Conservation (phyloP, 2,329 filamentous ascomycete species). For the Pseudogymnoascus sp. region DNA sequence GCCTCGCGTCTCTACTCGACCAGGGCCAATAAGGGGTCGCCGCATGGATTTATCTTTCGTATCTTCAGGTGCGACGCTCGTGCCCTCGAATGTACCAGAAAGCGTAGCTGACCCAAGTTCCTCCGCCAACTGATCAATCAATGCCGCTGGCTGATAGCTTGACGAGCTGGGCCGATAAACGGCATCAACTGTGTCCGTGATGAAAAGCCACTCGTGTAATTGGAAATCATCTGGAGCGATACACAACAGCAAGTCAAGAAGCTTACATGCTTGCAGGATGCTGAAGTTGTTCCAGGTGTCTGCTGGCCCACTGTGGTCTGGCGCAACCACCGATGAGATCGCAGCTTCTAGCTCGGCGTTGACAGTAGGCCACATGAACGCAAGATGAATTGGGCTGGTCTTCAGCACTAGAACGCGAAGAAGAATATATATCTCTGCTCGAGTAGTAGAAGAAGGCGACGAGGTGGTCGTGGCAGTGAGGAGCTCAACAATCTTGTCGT, state of each 20-base stretch:
- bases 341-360: conserved; percentile 78
- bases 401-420: conserved; percentile 74
- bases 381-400: conserved; percentile 70
- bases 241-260: conserved; percentile 81
- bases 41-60: conserved; percentile 23
- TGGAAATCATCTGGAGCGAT: conserved; percentile 93
- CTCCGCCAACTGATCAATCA: conserved; percentile 80
- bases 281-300: conserved; percentile 71
- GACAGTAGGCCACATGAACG: conserved; percentile 81
- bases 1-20: conserved; percentile 44
- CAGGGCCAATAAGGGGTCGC: conserved; percentile 34
- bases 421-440: conserved; percentile 84
- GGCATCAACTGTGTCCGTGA: conserved; percentile 93
- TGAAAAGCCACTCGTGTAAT: conserved; percentile 95
- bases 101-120: conserved; percentile 42
- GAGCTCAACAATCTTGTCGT: conserved; percentile 82
- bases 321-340: conserved; percentile 64
- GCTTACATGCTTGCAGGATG: conserved; percentile 84
- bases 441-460: conserved; percentile 82
- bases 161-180: conserved; percentile 64
- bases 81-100: conserved; percentile 17
- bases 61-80: conserved; percentile 16
- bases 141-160: conserved; percentile 59
- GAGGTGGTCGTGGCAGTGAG: conserved; percentile 76
- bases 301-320: conserved; percentile 52